Conservation (phyloP, 345 rosid species). For the Odontarrhena argentea region DNA sequence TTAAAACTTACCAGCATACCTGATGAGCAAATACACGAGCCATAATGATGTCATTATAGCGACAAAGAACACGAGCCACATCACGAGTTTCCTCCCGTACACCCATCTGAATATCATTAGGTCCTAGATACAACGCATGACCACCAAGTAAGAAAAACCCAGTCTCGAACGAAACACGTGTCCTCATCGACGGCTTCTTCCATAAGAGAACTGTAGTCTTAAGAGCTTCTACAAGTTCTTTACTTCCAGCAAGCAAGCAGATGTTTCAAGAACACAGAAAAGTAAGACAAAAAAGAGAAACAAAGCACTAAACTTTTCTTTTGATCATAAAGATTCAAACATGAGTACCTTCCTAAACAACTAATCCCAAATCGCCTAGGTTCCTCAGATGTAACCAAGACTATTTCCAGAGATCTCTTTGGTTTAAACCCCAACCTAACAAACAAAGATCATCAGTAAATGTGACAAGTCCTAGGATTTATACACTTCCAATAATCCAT, state of each 20-base stretch:
- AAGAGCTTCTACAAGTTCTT: slow-evolving; percentile 58
- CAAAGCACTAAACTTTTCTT: background rate
- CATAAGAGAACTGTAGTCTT: slow-evolving; percentile 59
- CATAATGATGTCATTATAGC: slow-evolving; percentile 93
- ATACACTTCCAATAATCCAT: slow-evolving; percentile 3
- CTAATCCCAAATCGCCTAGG: slow-evolving; percentile 94
- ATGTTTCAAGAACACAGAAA: slow-evolving; percentile 42
- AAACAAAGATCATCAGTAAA: slow-evolving; percentile 3
- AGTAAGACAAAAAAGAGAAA: slow-evolving; percentile 13
- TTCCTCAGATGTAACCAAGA: slow-evolving; percentile 92
- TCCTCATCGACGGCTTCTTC: slow-evolving; percentile 98
- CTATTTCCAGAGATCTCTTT: slow-evolving; percentile 77
- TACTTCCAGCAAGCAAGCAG: slow-evolving; percentile 79
- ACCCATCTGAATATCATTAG: slow-evolving; percentile 95
- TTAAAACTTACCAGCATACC: slow-evolving; percentile 83
- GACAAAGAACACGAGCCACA: slow-evolving; percentile 85
- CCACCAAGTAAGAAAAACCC: slow-evolving; percentile 96
- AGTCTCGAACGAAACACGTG: slow-evolving; percentile 93
- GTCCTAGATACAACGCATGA: slow-evolving; percentile 90
- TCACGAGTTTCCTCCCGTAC: slow-evolving; percentile 94
- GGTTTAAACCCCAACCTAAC: slow-evolving; percentile 83
- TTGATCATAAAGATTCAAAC: background rate
- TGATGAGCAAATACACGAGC: slow-evolving; percentile 97
- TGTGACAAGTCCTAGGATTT: slow-evolving; percentile 1
- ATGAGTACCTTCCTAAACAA: slow-evolving; percentile 88